phyloP scores from a whole-genome alignment of 225 moss, liverwort and hornwort genomes.

The Polytrichum commune region DNA sequence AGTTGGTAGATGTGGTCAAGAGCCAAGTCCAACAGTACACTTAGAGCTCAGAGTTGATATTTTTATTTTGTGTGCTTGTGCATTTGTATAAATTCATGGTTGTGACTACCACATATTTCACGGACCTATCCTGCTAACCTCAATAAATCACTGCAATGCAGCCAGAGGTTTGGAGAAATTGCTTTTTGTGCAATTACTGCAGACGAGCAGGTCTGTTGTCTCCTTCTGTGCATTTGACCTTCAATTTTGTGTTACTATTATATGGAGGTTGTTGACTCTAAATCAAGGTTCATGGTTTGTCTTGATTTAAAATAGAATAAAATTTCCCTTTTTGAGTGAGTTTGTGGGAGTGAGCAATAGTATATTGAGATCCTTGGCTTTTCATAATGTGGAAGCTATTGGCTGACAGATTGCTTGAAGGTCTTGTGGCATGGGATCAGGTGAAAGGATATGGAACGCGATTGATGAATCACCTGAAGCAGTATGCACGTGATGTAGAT shows the following conservation, averaged over 20 bases:
- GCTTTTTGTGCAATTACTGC: constrained; percentile 94
- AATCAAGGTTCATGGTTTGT: too few relatives aligned
- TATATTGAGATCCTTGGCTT: too few relatives aligned
- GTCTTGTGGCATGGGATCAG: constrained; percentile 41
- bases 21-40: neutral
- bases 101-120: too few relatives aligned
- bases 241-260: too few relatives aligned
- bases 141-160: constrained; percentile 30
- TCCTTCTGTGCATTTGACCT: too few relatives aligned
- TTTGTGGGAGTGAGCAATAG: too few relatives aligned
- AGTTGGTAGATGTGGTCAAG: too few relatives aligned
- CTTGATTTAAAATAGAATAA: too few relatives aligned
- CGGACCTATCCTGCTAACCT: too few relatives aligned
- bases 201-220: constrained; percentile 78
- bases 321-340: too few relatives aligned
- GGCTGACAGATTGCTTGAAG: constrained; percentile 7
- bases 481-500: constrained; percentile 92
- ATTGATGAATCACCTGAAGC: constrained; percentile 99
- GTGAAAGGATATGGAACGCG: constrained; percentile 99
- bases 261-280: too few relatives aligned
- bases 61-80: neutral
- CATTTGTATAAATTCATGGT: too few relatives aligned
- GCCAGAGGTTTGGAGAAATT: constrained; percentile 98
- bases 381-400: neutral
- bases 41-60: neutral